Evolutionary conservation across 2,329 filamentous ascomycete genomes (phyloP).

Genomic region (Drechslerella dactyloides): DNA sequence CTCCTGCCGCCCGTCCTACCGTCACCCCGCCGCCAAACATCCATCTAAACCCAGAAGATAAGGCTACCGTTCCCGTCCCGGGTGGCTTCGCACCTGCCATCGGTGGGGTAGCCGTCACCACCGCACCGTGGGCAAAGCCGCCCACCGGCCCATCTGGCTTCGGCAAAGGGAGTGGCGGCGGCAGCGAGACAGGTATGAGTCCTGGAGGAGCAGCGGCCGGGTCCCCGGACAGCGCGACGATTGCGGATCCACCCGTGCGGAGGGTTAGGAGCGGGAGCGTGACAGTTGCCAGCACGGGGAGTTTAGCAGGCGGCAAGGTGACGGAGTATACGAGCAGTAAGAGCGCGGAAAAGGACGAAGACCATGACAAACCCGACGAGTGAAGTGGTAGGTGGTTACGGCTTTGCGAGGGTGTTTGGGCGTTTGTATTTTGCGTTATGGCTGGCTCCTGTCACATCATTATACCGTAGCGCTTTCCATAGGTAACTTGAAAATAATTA

Average conservation of each 20-base stretch:
- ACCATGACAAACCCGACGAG: slow-evolving; percentile 12
- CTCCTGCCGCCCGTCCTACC: slow-evolving; percentile 23
- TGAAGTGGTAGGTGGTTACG: background rate
- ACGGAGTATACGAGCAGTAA: slow-evolving; percentile 46
- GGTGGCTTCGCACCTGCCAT: slow-evolving; percentile 46
- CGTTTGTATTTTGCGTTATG: background rate
- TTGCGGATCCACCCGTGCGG: slow-evolving; percentile 24
- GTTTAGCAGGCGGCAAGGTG: slow-evolving; percentile 45
- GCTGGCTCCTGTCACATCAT: too few species aligned
- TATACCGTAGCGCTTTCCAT: too few species aligned
- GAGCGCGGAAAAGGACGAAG: slow-evolving; percentile 13
- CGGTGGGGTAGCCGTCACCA: slow-evolving; percentile 47
- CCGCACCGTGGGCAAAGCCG: slow-evolving; percentile 46
- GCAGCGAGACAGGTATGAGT: slow-evolving; percentile 13
- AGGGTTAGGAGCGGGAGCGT: slow-evolving; percentile 46
- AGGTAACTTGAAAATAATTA: too few species aligned
- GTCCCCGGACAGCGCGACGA: slow-evolving; percentile 14
- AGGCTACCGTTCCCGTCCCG: slow-evolving; percentile 31
- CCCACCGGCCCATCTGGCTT: slow-evolving; percentile 46
- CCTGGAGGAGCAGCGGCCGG: slow-evolving; percentile 13
- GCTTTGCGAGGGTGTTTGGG: slow-evolving; percentile 2
- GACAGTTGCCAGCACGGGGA: slow-evolving; percentile 41
- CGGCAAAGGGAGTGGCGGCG: slow-evolving; percentile 43
- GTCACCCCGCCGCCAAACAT: slow-evolving; percentile 28
- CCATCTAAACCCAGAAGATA: slow-evolving; percentile 40